Percentiles rank a stretch among this genome's conserved stretches.
Conservation (phyloP, 2,329 filamentous ascomycete species). For the Colletotrichum sp. region DNA sequence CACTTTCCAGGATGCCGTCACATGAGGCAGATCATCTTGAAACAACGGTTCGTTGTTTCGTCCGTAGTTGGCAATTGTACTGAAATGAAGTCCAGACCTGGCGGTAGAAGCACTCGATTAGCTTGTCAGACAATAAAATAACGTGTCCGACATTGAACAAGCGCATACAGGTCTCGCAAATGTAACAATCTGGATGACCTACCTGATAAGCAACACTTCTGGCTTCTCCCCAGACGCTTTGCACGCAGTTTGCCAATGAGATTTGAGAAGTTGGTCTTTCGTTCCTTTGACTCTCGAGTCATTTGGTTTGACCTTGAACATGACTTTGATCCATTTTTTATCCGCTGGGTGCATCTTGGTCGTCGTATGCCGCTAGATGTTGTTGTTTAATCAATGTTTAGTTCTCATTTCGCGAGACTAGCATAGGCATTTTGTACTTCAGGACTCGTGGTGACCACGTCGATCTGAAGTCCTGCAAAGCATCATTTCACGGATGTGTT, state of each 20-base stretch:
- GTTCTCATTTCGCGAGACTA: not conserved
- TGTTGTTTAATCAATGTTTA: not conserved
- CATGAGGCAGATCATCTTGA: not conserved
- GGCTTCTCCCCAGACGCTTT: not conserved
- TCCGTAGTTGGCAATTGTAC: not conserved
- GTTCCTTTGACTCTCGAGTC: not conserved
- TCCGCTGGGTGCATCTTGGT: not conserved
- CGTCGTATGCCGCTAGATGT: too few species aligned
- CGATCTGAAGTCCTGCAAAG: not conserved
- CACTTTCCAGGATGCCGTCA: not conserved
- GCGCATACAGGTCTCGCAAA: not conserved
- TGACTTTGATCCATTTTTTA: not conserved
- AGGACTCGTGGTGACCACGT: not conserved
- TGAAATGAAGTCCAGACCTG: not conserved
- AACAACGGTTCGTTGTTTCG: not conserved
- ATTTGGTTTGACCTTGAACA: not conserved
- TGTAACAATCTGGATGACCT: not conserved
- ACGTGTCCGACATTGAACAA: not conserved
- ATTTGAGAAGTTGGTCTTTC: not conserved
- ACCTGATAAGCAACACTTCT: not conserved
- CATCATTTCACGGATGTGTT: not conserved
- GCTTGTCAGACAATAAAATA: fast-evolving
- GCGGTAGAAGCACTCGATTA: not conserved
- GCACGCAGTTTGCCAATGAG: not conserved
- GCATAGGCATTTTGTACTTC: not conserved